Evolutionary conservation across 2,329 filamentous ascomycete species (phyloP), one percentile per base, ranked within the genome.

Genomic region (Alternaria longipes): DNA sequence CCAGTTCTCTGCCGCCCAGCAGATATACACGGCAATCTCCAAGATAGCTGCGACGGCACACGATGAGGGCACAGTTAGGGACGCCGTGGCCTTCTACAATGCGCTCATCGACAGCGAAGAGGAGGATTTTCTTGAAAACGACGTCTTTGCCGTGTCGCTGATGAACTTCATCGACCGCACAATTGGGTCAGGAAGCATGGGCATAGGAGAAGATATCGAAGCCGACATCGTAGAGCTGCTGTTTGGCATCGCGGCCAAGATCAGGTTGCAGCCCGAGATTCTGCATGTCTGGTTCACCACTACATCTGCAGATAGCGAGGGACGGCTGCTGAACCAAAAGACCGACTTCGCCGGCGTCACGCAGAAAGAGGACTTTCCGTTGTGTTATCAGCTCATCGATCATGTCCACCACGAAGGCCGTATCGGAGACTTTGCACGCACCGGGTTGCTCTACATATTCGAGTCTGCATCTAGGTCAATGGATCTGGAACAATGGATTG

Each of bases 181-280:
- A 36, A 89, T 91, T 2, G 90, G 90, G 44, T 86, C 88, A 61
- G 91, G 91, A 69, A 90, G 87, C 73, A 88, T 92, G 63, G 85
- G 88, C n/a, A 82, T 94, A 4, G 89, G 90, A 38, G 85, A 89
- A 54, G 92, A 97, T 59, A 94, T 92, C 11, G 94, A 98, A 78
- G 91, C 91, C 9, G 89, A 93, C 60, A 89, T 98, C 49, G 92
- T 98, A 53, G 94, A 99, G 81, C 83, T 99, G 57, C 87, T 97
- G 45, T 99, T 99, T 81, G 96, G 94, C 64, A 94, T 99, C 68
- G 93, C 95, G 20, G 96, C 95, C 68, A 98, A 98, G 84, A 97
- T 99, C 69, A 87, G 95, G 46, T 83, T 97, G 63, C 91, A 96
- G 69, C 94, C 95, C 5, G 87, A 90, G 60, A 94, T 98, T 56